phyloP scores from a whole-genome alignment of 2,329 filamentous ascomycete species.

The Pseudogymnoascus sp. region DNA sequence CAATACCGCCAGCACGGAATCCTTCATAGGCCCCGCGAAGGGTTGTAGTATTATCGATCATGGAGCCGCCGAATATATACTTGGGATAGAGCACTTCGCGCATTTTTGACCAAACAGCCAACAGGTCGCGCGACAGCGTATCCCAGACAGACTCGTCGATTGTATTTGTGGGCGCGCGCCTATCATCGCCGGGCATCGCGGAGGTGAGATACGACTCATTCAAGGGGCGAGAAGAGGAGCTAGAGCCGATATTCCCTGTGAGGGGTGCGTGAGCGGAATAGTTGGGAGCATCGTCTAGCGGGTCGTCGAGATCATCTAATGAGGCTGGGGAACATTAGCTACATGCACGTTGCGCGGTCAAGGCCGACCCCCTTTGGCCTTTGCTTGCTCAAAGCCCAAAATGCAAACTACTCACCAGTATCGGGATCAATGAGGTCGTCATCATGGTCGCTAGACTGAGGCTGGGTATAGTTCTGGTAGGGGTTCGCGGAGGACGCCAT shows the following conservation, averaged over 20 bases:
- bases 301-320: conserved; percentile 89
- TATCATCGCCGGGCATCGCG: conserved; percentile 85
- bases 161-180: conserved; percentile 79
- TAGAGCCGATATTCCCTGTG: conserved; percentile 66
- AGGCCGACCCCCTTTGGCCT: neutral
- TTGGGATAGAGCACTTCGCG: conserved; percentile 93
- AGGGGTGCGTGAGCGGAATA: conserved; percentile 69
- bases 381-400: conserved; percentile 8
- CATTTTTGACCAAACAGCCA: conserved; percentile 97
- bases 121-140: conserved; percentile 82
- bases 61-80: conserved; percentile 71
- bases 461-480: conserved; percentile 53
- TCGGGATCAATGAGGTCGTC: conserved; percentile 73
- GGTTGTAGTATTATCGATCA: conserved; percentile 49
- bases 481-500: conserved; percentile 34
- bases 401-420: conserved; percentile 49
- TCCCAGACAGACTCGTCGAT: conserved; percentile 98
- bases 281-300: conserved; percentile 49
- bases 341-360: neutral
- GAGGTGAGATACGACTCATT: conserved; percentile 81
- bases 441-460: conserved; percentile 44
- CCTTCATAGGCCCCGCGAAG: conserved; percentile 55
- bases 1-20: conserved; percentile 49
- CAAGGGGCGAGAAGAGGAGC: conserved; percentile 46
- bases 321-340: conserved; percentile 49